These are phyloP conservation scores for Ottelia alismoides DNA, from an alignment of 106 monocot species.

Conservation along the genomic window DNA sequence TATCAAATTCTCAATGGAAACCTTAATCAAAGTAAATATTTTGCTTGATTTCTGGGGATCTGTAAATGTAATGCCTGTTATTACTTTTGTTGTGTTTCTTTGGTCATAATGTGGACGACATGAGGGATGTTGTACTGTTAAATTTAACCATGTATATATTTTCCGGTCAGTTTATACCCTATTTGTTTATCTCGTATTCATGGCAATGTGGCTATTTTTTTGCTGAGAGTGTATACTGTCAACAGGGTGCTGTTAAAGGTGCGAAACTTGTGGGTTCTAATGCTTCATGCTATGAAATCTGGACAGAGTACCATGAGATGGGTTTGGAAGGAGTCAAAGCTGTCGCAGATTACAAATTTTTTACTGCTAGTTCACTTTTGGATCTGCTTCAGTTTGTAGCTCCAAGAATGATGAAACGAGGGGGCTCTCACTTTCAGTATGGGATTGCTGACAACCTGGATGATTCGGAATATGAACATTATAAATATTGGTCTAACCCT, in stretches of 20 bases:
- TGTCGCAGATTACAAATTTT: conserved; percentile 80
- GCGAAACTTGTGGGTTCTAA: conserved; percentile 47
- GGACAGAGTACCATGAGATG: conserved; percentile 95
- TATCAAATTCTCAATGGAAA: too few relatives aligned
- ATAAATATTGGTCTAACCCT: conserved; percentile 99
- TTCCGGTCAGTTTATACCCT: too few relatives aligned
- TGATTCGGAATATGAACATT: conserved; percentile 77
- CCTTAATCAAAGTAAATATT: too few relatives aligned
- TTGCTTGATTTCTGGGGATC: too few relatives aligned
- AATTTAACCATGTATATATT: too few relatives aligned
- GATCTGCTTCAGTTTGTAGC: conserved; percentile 95
- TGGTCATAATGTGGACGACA: too few relatives aligned
- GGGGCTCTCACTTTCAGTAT: conserved; percentile 89
- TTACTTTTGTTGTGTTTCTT: too few relatives aligned
- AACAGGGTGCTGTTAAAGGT: conserved; percentile 85
- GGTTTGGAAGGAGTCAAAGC: conserved; percentile 78
- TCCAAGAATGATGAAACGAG: conserved; percentile 99
- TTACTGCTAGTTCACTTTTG: conserved; percentile 58
- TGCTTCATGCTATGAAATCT: conserved; percentile 69
- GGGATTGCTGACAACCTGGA: conserved; percentile 93
- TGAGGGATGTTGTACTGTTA: too few relatives aligned
- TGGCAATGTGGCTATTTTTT: too few relatives aligned
- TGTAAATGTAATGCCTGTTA: too few relatives aligned
- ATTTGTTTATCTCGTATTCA: too few relatives aligned
- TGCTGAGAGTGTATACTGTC: too few relatives aligned